These are phyloP conservation scores for Melampsora abietis-canadensis DNA, from an alignment of 1,284 basidiomycete genomes.

Conservation along the genomic window DNA sequence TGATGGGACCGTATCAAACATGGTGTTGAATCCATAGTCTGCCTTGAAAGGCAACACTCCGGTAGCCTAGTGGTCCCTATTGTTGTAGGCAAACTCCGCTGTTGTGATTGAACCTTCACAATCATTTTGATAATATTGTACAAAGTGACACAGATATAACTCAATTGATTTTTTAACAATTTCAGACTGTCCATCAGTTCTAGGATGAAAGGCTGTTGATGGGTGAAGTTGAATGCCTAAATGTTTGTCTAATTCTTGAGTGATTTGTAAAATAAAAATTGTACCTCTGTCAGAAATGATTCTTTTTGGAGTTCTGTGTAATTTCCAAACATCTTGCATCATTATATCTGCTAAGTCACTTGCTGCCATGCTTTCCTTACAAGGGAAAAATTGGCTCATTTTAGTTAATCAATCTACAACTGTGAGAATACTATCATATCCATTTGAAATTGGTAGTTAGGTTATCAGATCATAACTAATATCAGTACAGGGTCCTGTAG, in stretches of 20 bases:
- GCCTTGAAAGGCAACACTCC: neutral
- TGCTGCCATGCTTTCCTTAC: neutral
- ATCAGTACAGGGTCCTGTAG: too few relatives aligned
- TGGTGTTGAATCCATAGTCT: neutral
- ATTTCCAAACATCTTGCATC: neutral
- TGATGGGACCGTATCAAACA: neutral
- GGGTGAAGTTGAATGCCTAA: too few relatives aligned
- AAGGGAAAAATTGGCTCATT: neutral
- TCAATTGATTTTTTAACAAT: too few relatives aligned
- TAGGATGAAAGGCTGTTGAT: constrained; percentile 19
- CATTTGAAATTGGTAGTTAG: neutral
- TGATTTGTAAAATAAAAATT: neutral
- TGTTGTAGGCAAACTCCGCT: neutral
- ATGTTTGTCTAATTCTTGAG: too few relatives aligned
- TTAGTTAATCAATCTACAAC: too few relatives aligned
- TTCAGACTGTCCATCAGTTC: constrained; percentile 14
- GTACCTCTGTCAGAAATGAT: constrained; percentile 21
- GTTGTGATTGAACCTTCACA: neutral
- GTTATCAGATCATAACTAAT: neutral
- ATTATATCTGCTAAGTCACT: neutral
- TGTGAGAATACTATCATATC: neutral
- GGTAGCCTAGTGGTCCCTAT: neutral
- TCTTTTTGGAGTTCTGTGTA: constrained; percentile 4
- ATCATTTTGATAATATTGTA: too few relatives aligned
- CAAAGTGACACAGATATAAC: too few relatives aligned